Conservation (phyloP, 2,329 filamentous ascomycete genomes). For the Sphaceloma murrayae region DNA sequence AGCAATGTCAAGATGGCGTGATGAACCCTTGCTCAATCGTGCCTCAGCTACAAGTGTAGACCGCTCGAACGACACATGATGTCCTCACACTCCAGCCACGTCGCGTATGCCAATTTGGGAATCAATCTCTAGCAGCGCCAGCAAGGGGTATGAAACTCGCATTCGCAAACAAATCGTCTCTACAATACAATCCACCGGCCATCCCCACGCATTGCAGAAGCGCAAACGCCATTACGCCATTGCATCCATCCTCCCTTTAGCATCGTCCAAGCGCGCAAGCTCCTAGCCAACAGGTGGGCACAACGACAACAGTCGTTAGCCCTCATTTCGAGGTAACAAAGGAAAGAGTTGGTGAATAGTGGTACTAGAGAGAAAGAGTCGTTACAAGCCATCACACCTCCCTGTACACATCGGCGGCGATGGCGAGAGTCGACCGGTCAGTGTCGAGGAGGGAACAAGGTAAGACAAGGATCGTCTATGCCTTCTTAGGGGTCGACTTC, state of each 20-base stretch:
- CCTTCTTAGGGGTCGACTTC: slow-evolving; percentile 33
- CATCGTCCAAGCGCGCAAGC: slow-evolving; percentile 1
- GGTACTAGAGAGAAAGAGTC: slow-evolving; percentile 13
- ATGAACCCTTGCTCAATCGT: too few relatives aligned
- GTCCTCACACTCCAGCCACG: background rate
- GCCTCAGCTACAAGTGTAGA: too few relatives aligned
- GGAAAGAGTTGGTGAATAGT: slow-evolving; percentile 1
- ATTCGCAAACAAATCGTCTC: slow-evolving; percentile 9
- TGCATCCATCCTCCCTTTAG: slow-evolving; percentile 9
- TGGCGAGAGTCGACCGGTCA: background rate
- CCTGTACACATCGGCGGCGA: background rate
- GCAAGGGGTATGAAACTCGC: too few relatives aligned
- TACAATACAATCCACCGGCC: slow-evolving; percentile 8
- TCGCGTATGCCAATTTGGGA: too few relatives aligned
- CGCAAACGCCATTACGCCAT: slow-evolving; percentile 11
- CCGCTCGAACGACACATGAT: too few relatives aligned
- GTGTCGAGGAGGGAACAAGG: slow-evolving; percentile 3
- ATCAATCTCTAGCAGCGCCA: too few relatives aligned
- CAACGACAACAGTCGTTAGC: too few relatives aligned
- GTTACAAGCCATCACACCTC: slow-evolving; percentile 14
- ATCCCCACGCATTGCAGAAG: background rate
- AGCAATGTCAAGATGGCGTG: too few relatives aligned
- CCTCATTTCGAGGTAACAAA: slow-evolving; percentile 4
- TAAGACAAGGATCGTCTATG: slow-evolving; percentile 19
- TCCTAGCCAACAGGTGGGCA: too few relatives aligned